A percentile compares a stretch with the other conserved stretches of the same genome.
These are phyloP conservation scores for Rhodotorula sp. DNA, from an alignment of 1,284 basidiomycete genomes.

Conservation along the genomic window DNA sequence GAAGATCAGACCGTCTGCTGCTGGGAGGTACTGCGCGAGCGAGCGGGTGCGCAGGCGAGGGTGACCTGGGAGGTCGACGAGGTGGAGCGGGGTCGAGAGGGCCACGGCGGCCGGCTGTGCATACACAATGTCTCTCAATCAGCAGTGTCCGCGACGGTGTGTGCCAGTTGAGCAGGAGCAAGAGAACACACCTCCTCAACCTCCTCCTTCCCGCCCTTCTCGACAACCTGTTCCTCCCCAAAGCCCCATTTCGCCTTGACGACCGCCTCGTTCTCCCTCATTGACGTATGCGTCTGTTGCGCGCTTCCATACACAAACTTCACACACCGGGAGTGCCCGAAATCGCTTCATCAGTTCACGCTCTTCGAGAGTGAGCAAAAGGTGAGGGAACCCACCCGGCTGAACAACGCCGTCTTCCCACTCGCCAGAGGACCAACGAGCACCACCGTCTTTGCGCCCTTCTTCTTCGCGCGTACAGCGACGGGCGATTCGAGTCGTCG, in stretches of 20 bases:
- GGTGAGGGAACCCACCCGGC: conserved; percentile 26
- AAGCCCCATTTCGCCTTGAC: conserved; percentile 25
- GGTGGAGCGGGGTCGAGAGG: conserved; percentile 22
- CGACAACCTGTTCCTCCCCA: background rate
- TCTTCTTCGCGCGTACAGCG: background rate
- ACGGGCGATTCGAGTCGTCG: background rate
- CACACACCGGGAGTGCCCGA: background rate
- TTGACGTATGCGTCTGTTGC: conserved; percentile 39
- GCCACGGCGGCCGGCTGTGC: conserved; percentile 7
- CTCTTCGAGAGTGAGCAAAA: background rate
- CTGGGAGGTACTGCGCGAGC: conserved; percentile 43
- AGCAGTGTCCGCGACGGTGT: background rate
- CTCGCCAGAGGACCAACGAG: conserved; percentile 40
- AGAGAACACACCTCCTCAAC: conserved; percentile 5
- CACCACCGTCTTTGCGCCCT: conserved; percentile 21
- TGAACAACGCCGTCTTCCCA: conserved; percentile 44
- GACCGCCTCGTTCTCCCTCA: conserved; percentile 41
- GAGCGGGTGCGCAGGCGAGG: conserved; percentile 42
- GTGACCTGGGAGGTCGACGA: conserved; percentile 45
- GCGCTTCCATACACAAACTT: conserved; percentile 41
- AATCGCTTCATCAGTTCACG: background rate
- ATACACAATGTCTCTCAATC: background rate
- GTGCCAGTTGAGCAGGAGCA: too few relatives aligned
- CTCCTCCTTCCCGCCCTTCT: conserved; percentile 6
- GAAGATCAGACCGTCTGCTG: conserved; percentile 41